Base-by-base conservation (phyloP, 305 asterid species). In the Solanum chacoense region DNA sequence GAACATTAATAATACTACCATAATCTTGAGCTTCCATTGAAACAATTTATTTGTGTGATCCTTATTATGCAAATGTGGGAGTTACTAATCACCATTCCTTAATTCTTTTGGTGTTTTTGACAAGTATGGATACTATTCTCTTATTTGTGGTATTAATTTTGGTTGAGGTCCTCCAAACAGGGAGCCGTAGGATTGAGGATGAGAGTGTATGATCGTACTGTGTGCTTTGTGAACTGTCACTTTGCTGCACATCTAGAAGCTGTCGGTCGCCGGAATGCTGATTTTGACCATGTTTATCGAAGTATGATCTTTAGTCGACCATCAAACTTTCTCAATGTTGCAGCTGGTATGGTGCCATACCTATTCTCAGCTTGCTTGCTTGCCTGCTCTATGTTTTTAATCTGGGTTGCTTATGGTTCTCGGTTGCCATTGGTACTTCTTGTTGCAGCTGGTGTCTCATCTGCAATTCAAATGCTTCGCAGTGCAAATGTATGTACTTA, bases 181-280 rank as follows among this genome's bases (percentile, higher is more conserved):
- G 99, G 99, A 94, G 99, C 99, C 65, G 99, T 96, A 92, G 99
- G 98, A 90, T 91, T 97, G 93, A 95, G 98, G 91, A 93, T 97
- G 99, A 94, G 99, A 91, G 95, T 95, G 81, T 96, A 94, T 79
- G 97, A 92, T 89, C 93, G 98, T 67, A 92, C 90, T 89, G 86
- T 97, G 92, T 97, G 99, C 94, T 97, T 96, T 91, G 98, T 96
- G 85, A 97, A 97, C 90, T 97, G 99, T 89, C 99, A 97, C 92
- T 97, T 97, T 90, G 99, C 99, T 89, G 99, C 99, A 16, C 99
- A 97, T 89, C 91, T 97, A 88, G 99, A 95, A 85, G 99, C 98
- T 80, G 98, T 95, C 59, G 91, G 90, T 90, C 98, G 99, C 73
- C 94, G 99, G 84, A 97, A 97, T 91, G 98, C 96, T 85, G 99